Base-by-base conservation (phyloP, 371 early-diverging fungal species). In the Lichtheimia corymbifera region DNA sequence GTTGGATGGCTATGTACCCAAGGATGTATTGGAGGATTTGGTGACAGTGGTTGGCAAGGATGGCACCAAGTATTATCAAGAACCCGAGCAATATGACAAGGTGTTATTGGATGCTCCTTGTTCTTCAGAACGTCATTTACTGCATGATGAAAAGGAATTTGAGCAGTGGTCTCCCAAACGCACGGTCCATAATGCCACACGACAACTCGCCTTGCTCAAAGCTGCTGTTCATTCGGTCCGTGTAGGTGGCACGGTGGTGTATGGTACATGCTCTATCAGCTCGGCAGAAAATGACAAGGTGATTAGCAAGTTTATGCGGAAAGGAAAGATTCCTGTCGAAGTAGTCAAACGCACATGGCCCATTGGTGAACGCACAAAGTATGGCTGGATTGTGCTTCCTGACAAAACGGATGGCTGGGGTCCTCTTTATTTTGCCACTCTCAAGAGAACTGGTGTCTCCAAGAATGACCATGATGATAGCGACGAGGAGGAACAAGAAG, bases 91-190 rank as follows among this genome's bases (percentile, higher is more conserved):
- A 24, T 88, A 85, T 28, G 86, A 89, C 61, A 77, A 82, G 57
- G 87, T 92, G 0, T 62, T 92, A 20, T 65, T 90, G 24, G 93
- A 92, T 67, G 91, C 90, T 7, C 93, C 93, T n/a, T 92, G 93
- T 63, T 88, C 88, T n/a, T 83, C 87, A 5, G 91, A 91, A 61
- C 72, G 88, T 14, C 87, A 88, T 69, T 61, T 86, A n/a, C 20
- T 88, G n/a, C 82, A 83, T 50, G 76, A 78, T 52, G 66, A 66
- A 44, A 79, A 70, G 24, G 86, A 82, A 43, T 70, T 87, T 54
- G 74, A 70, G 41, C 67, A 68, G 18, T 89, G 87, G 82, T 63
- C 83, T 12, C 75, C 74, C 40, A 70, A 70, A 40, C 84, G 80
- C 12, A 76, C 88, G 5, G 77, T 75, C 20, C 71, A 71, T 28